Base-by-base conservation (phyloP, 768 basidiomycete genomes). In the Termitomyces sp. region DNA sequence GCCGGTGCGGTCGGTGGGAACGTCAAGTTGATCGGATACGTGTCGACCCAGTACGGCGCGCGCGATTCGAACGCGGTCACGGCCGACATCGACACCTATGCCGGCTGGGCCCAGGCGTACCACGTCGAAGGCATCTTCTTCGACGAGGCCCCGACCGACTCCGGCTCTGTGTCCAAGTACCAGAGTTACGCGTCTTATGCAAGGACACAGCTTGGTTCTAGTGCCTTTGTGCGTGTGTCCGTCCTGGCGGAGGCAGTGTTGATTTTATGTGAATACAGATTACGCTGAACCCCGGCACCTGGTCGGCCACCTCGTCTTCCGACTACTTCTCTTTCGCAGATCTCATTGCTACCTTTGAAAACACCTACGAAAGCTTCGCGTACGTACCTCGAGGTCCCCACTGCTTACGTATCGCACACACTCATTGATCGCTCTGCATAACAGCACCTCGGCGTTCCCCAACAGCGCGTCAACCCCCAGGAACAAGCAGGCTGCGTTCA, bases 91-190 rank as follows among this genome's bases (percentile, higher is more conserved):
- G 51, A 66, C 30, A 71, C 69, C 5, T 76, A 75, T 49, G 60
- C 57, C 5, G 56, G 59, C 1, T 75, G 74, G 74, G 54, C 56
- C 0, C 53, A 61, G 10, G 54, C 68, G 1, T 75, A 74, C 59
- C 57, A 63, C 6, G 64, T 65, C 0, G 62, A 70, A n/a, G 73
- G 75, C 1, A 72, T 75, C n/a, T 75, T 75, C 60, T 72, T 75
- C 61, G 73, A 76, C 52, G 68, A 76, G 56, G 70, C 66, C 3
- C 52, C 60, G 6, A 65, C 63, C 3, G 54, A 58, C 30, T 45
- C 55, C 1, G 43, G n/a, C 3, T 44, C 63, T 3, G 35, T 73
- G 5, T 30, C 61, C 0, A 60, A 43, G 28, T 76, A 75, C 50
- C 55, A 65, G 43, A 54, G 43, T 6, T 73, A 66, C 51, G 58